Evolutionary conservation across 2,329 filamentous ascomycete genomes (phyloP), one percentile per base, ranked within the genome.

Genomic region (Rachicladosporium sp.): DNA sequence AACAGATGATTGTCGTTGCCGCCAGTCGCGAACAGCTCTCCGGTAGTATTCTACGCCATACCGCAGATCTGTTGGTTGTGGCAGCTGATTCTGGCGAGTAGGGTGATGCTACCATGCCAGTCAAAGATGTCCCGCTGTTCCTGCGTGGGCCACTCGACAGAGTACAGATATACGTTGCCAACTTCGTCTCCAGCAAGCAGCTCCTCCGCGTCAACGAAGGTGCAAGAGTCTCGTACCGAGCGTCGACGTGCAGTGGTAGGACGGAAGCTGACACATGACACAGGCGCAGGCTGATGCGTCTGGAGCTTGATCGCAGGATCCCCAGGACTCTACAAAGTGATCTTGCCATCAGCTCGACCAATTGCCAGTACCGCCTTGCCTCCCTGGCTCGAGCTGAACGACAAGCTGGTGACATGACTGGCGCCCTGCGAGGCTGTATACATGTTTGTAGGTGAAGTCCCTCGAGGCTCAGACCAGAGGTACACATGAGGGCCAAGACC

Each of bases 41-140:
- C 86, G 51, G 84, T 76, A 3, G 68, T 66, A 3, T 86, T 88
- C 85, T 88, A 96, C 3, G 83, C 74, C n/a, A 98, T 67, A 1
- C 89, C 89, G 53, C 91, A 98, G 40, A 98, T 80, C 55, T 96
- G 88, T 60, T 95, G 87, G 1, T 71, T 76, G 57, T 96, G 89
- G 6, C 85, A 76, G 27, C 72, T 71, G 50, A 96, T 80, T 47
- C 79, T 78, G 13, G 82, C 80, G 37, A 94, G 65, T 19, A 95
- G 67, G 2, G 74, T 84, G 67, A 93, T 79, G 29, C 78, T 72
- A 10, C 88, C 87, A 23, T 76, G 71, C 84, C 85, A 93, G 37
- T 72, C 74, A 54, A 81, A 74, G 4, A 84, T 69, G 51, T 83
- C 78, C 63, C 70, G 77, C 31, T 70, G 62, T 36, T 71, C 61